phyloP scores from a whole-genome alignment of 2,329 filamentous ascomycete species.

The Eurotiales sp. region DNA sequence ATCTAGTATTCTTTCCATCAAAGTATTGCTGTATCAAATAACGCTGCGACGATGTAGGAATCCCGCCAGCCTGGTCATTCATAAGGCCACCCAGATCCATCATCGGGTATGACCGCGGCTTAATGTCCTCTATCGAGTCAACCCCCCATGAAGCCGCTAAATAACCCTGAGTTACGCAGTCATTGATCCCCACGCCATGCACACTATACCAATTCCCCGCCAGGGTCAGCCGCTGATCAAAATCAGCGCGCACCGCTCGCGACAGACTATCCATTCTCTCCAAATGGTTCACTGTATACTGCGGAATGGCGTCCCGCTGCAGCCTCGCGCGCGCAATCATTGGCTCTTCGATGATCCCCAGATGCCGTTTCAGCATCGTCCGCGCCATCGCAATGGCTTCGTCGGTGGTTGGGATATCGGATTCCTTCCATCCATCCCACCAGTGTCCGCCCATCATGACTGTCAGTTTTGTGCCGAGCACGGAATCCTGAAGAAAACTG shows the following conservation, averaged over 20 bases:
- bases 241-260: constrained; percentile 52
- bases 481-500: constrained; percentile 53
- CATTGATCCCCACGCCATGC: constrained; percentile 50
- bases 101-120: neutral
- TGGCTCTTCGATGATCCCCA: constrained; percentile 64
- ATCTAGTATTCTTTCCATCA: too few species aligned
- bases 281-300: constrained; percentile 78
- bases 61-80: constrained; percentile 11
- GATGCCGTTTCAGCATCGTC: constrained; percentile 66
- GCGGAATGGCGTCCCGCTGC: constrained; percentile 75
- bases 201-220: constrained; percentile 52
- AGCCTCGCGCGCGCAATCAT: constrained; percentile 59
- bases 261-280: constrained; percentile 57
- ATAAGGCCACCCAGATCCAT: constrained; percentile 17
- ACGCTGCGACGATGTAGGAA: constrained; percentile 8
- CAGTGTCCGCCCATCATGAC: constrained; percentile 94
- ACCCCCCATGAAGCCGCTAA: constrained; percentile 46
- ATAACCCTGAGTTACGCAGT: constrained; percentile 56
- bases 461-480: constrained; percentile 74
- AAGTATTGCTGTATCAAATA: constrained; percentile 5
- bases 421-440: constrained; percentile 63
- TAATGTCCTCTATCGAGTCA: constrained; percentile 24
- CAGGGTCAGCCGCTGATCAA: constrained; percentile 62
- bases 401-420: constrained; percentile 59
- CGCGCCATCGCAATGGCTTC: constrained; percentile 68